Percentiles rank a stretch among this genome's conserved stretches.
Evolutionary conservation across 805 yeast genomes (phyloP).

Genomic region (Metschnikowia gelsemii): DNA sequence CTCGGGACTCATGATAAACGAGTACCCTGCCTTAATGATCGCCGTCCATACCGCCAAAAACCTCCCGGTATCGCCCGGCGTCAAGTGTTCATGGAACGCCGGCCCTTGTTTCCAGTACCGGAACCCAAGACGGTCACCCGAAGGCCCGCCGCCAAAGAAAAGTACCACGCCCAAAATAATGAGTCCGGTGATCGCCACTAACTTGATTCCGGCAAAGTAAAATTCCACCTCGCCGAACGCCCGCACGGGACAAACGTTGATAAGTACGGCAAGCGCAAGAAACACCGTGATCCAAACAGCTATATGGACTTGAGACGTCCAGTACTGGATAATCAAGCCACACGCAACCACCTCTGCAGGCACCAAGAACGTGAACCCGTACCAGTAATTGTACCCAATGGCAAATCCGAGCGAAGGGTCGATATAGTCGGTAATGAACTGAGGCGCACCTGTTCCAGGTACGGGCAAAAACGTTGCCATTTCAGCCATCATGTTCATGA

Average conservation of each 20-base stretch:
- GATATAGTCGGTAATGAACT: conserved; percentile 19
- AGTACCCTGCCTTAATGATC: conserved; percentile 27
- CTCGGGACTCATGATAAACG: conserved; percentile 49
- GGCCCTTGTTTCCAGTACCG: conserved; percentile 23
- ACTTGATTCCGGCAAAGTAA: conserved; percentile 21
- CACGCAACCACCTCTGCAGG: conserved; percentile 23
- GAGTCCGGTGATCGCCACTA: conserved; percentile 22
- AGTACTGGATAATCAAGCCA: conserved; percentile 21
- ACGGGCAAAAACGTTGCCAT: conserved; percentile 24
- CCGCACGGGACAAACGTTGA: conserved; percentile 21
- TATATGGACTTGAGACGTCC: conserved; percentile 26
- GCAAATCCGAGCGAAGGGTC: conserved; percentile 24
- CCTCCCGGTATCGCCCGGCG: conserved; percentile 27
- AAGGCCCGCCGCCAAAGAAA: conserved; percentile 24
- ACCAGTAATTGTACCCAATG: conserved; percentile 23
- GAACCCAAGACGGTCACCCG: conserved; percentile 23
- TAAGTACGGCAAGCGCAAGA: conserved; percentile 10
- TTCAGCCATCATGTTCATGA: conserved; percentile 25
- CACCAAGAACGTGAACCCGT: conserved; percentile 21
- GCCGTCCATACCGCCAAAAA: conserved; percentile 27
- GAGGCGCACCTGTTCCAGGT: conserved; percentile 24
- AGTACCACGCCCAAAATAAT: conserved; percentile 22
- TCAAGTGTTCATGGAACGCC: conserved; percentile 45
- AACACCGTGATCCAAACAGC: conserved; percentile 43
- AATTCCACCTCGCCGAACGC: conserved; percentile 22